Evolutionary conservation across 2,329 filamentous ascomycete genomes (phyloP).

Genomic region (Diaporthe eres): DNA sequence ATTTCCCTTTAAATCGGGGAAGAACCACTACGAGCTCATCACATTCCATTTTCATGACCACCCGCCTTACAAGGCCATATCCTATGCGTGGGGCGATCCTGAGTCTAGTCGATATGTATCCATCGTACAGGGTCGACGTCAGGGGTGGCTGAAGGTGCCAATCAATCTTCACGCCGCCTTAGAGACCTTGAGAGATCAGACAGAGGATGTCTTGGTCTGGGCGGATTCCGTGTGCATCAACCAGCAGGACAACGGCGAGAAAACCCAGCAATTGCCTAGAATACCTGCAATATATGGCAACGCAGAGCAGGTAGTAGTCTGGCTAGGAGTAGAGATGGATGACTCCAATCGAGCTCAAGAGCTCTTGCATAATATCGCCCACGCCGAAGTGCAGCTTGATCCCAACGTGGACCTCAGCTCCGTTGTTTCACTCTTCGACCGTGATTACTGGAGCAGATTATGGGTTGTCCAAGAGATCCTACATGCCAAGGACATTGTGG

Average conservation of each 20-base stretch:
- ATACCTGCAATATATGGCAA: slow-evolving; percentile 25
- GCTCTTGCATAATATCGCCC: background rate
- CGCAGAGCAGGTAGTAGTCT: slow-evolving; percentile 14
- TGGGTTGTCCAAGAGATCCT: slow-evolving; percentile 34
- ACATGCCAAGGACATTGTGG: background rate
- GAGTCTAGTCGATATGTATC: background rate
- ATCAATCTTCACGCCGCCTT: slow-evolving; percentile 13
- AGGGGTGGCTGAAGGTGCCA: background rate
- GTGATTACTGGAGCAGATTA: slow-evolving; percentile 21
- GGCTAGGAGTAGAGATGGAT: slow-evolving; percentile 2
- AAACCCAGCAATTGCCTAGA: background rate
- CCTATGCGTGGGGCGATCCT: slow-evolving; percentile 32
- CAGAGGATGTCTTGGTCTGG: background rate
- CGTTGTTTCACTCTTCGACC: slow-evolving; percentile 18
- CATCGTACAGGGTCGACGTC: background rate
- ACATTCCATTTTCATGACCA: background rate
- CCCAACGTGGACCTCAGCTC: background rate
- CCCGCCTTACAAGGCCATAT: slow-evolving; percentile 24
- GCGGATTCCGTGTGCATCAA: slow-evolving; percentile 35
- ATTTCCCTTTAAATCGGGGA: background rate
- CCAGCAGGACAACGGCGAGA: slow-evolving; percentile 6
- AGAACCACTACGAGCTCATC: background rate
- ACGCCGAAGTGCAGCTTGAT: background rate
- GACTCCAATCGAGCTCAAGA: background rate
- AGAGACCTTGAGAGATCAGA: background rate